Percentiles rank a stretch among this genome's conserved stretches.
phyloP scores from a whole-genome alignment of 1,284 basidiomycete genomes.

The Austroboletus novae-zelandiae region DNA sequence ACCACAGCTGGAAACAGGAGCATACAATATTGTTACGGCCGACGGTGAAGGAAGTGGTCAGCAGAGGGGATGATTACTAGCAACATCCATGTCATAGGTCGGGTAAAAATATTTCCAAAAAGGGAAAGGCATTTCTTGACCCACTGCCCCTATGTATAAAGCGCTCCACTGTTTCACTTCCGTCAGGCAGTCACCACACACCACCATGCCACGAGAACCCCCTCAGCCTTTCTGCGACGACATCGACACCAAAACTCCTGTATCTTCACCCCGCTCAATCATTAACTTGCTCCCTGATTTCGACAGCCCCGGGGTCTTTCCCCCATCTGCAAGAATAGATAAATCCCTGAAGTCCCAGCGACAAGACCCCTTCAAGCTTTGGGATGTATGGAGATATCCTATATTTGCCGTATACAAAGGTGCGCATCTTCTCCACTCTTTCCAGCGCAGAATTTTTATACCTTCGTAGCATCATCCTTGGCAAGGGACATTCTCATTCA shows the following conservation, averaged over 20 bases:
- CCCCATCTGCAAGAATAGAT: slow-evolving; percentile 69
- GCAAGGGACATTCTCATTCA: slow-evolving; percentile 69
- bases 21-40: slow-evolving; percentile 91
- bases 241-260: slow-evolving; percentile 13
- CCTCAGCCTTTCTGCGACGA: slow-evolving; percentile 18
- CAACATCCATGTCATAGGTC: not conserved
- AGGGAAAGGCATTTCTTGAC: slow-evolving; percentile 13
- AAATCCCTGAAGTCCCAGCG: slow-evolving; percentile 57
- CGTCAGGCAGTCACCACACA: not conserved
- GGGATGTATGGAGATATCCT: slow-evolving; percentile 71
- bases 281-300: slow-evolving; percentile 52
- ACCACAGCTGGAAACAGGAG: slow-evolving; percentile 53
- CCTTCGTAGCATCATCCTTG: slow-evolving; percentile 58
- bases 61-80: slow-evolving; percentile 90
- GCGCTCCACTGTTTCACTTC: not conserved
- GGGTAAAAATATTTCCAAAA: slow-evolving; percentile 21
- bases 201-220: slow-evolving; percentile 26
- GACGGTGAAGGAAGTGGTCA: slow-evolving; percentile 94
- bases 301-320: slow-evolving; percentile 61
- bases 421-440: slow-evolving; percentile 31
- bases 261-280: slow-evolving; percentile 18
- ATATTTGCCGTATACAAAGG: slow-evolving; percentile 65
- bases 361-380: slow-evolving; percentile 52
- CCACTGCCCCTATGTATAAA: not conserved
- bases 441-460: not conserved